phyloP scores from a whole-genome alignment of 2,329 filamentous ascomycete genomes.

The Aspergillus sp. region DNA sequence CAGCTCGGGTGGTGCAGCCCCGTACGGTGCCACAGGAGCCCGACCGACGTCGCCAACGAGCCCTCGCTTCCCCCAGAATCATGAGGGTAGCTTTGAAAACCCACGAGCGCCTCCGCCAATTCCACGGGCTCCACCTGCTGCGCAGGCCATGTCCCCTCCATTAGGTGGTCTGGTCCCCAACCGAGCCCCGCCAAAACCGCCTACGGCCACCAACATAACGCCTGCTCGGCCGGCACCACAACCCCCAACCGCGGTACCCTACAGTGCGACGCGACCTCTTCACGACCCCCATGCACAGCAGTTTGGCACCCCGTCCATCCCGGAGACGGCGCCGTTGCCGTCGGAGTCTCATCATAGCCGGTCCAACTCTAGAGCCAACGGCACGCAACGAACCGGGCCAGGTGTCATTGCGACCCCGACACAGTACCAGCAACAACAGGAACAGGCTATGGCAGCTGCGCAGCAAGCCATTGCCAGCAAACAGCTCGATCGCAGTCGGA shows the following conservation, averaged over 20 bases:
- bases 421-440: conserved; percentile 69
- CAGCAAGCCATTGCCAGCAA: conserved; percentile 71
- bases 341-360: conserved; percentile 67
- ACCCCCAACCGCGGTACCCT: conserved; percentile 42
- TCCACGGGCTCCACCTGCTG: conserved; percentile 53
- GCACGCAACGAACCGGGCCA: conserved; percentile 46
- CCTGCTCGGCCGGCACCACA: conserved; percentile 45
- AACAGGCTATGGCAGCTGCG: conserved; percentile 76
- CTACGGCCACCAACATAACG: conserved; percentile 46
- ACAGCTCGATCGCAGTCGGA: conserved; percentile 70
- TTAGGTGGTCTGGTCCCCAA: conserved; percentile 67
- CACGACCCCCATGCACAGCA: conserved; percentile 52
- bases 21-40: conserved; percentile 53
- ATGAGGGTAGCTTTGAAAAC: conserved; percentile 95
- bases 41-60: conserved; percentile 77
- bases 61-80: conserved; percentile 83
- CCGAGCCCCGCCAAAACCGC: conserved; percentile 85
- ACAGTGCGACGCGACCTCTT: conserved; percentile 46
- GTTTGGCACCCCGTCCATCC: conserved; percentile 51
- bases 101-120: conserved; percentile 90
- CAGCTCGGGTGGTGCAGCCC: conserved; percentile 41
- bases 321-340: conserved; percentile 58
- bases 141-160: conserved; percentile 48
- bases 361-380: conserved; percentile 65
- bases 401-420: conserved; percentile 37